These are phyloP conservation scores for Yamadazyma siamensis DNA, from an alignment of 1,139 yeast species.

Conservation along the genomic window DNA sequence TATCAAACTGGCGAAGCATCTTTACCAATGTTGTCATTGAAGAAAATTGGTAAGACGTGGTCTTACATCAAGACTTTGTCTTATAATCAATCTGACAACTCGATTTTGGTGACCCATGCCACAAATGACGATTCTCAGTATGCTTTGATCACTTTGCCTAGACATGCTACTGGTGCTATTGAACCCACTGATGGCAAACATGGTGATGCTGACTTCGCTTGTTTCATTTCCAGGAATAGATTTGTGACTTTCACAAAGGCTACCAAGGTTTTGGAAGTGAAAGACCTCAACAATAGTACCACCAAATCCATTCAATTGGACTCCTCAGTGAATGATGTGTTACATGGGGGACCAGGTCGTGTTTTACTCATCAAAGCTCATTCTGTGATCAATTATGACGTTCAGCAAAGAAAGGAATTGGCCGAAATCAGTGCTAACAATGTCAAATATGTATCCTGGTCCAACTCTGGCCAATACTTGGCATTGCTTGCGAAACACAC, in stretches of 20 bases:
- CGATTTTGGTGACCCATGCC: constrained; percentile 79
- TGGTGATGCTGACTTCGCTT: constrained; percentile 83
- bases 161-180: constrained; percentile 86
- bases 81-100: constrained; percentile 89
- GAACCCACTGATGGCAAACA: constrained; percentile 78
- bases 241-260: constrained; percentile 76
- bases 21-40: constrained; percentile 77
- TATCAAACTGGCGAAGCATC: constrained; percentile 59
- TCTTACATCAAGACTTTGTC: constrained; percentile 79
- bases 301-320: constrained; percentile 83
- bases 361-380: constrained; percentile 71
- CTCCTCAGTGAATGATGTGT: constrained; percentile 66
- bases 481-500: constrained; percentile 93
- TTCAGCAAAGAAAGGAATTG: constrained; percentile 83
- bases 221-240: constrained; percentile 90
- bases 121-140: constrained; percentile 61
- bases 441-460: constrained; percentile 89
- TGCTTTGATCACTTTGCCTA: constrained; percentile 76
- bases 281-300: constrained; percentile 74
- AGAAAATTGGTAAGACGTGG: constrained; percentile 84
- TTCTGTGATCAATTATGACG: constrained; percentile 80
- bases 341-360: constrained; percentile 79
- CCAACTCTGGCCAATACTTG: constrained; percentile 79
- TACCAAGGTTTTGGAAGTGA: constrained; percentile 67
- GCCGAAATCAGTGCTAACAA: constrained; percentile 70